Conservation (phyloP, 1,139 yeast genomes). For the Nakaseomyces delphensis region DNA sequence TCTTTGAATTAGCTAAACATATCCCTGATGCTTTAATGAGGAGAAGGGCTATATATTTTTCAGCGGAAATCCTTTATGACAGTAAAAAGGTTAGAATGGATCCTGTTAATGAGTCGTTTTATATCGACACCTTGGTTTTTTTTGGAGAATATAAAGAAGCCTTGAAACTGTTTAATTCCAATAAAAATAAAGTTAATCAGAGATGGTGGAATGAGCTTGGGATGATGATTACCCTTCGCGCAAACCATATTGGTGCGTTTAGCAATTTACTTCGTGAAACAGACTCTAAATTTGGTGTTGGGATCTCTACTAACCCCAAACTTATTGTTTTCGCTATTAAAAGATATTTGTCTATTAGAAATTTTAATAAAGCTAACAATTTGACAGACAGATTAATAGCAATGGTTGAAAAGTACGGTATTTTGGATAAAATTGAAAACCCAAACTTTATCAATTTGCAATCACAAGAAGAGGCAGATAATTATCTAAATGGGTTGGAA, state of each 20-base stretch:
- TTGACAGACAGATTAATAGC: conserved; percentile 18
- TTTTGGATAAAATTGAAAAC: conserved; percentile 5
- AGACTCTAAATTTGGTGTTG: conserved; percentile 15
- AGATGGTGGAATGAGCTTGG: conserved; percentile 37
- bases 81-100: conserved; percentile 27
- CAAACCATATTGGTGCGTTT: conserved; percentile 29
- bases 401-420: conserved; percentile 16
- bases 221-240: conserved; percentile 28
- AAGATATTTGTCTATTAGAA: conserved; percentile 17
- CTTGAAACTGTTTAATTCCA: conserved; percentile 21
- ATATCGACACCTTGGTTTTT: conserved; percentile 29
- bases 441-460: conserved; percentile 13
- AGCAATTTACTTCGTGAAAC: conserved; percentile 18
- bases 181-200: conserved; percentile 25
- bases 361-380: conserved; percentile 13
- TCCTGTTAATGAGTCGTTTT: conserved; percentile 31
- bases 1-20: conserved; percentile 24
- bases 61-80: conserved; percentile 25
- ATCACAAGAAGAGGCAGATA: conserved; percentile 22
- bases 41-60: conserved; percentile 20
- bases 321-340: conserved; percentile 22
- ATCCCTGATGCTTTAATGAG: conserved; percentile 16
- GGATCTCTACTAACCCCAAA: conserved; percentile 19
- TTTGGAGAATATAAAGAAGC: conserved; percentile 28
- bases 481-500: conserved; percentile 21